Evolutionary conservation across 164 flowering plant species (phyloP).

Genomic region (Buxus sempervirens): DNA sequence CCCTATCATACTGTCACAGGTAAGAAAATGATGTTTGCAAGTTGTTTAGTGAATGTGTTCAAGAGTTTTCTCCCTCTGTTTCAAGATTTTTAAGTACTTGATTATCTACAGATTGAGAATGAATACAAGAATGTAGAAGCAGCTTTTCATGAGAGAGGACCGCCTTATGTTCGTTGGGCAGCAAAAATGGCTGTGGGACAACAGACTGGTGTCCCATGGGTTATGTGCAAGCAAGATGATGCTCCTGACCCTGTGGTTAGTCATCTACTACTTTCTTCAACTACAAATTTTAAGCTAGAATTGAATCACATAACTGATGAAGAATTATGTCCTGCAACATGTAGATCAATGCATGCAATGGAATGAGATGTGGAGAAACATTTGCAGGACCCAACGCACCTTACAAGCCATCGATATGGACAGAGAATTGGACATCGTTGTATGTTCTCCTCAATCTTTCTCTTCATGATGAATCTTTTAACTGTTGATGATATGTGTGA

Average conservation of each 20-base stretch:
- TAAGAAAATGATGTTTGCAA: constrained; percentile 10
- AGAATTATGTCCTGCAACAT: not conserved
- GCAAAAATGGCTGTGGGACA: constrained; percentile 74
- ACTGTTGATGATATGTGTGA: not conserved
- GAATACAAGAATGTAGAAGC: constrained; percentile 58
- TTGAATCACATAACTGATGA: not conserved
- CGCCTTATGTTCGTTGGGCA: constrained; percentile 70
- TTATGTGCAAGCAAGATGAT: constrained; percentile 87
- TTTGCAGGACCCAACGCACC: constrained; percentile 88
- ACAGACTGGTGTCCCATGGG: constrained; percentile 84
- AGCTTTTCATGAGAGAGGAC: constrained; percentile 49
- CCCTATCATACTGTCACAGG: constrained; percentile 93
- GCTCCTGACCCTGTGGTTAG: constrained; percentile 92
- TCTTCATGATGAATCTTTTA: not conserved
- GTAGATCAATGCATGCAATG: constrained; percentile 96
- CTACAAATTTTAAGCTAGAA: not conserved
- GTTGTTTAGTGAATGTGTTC: not conserved
- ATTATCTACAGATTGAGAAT: constrained; percentile 62
- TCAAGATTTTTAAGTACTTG: not conserved
- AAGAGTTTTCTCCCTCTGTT: not conserved
- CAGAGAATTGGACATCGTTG: constrained; percentile 92
- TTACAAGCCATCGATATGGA: constrained; percentile 85
- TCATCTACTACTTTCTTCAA: constrained; percentile 4
- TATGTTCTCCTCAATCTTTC: constrained; percentile 28
- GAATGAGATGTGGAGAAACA: constrained; percentile 74